Evolutionary conservation across 2,329 filamentous ascomycete genomes (phyloP).

Genomic region (Apiospora marii): DNA sequence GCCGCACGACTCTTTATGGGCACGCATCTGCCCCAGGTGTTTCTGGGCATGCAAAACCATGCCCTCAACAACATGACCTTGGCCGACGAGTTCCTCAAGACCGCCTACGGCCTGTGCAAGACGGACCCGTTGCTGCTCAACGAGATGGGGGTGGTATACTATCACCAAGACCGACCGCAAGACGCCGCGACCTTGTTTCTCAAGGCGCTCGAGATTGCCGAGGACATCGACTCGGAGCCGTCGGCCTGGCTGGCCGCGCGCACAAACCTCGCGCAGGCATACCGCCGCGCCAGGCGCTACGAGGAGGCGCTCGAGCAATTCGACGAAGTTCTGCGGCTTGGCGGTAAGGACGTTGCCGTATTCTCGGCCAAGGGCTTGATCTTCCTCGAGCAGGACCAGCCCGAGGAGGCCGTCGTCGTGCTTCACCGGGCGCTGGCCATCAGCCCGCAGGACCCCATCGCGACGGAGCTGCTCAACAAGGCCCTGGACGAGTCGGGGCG

Average conservation of each 20-base stretch:
- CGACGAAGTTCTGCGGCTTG: slow-evolving; percentile 84
- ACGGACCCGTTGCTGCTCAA: slow-evolving; percentile 91
- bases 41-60: slow-evolving; percentile 98
- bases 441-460: slow-evolving; percentile 80
- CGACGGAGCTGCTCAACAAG: slow-evolving; percentile 78
- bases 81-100: slow-evolving; percentile 92
- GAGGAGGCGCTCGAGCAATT: slow-evolving; percentile 81
- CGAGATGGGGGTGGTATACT: slow-evolving; percentile 95
- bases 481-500: slow-evolving; percentile 70
- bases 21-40: slow-evolving; percentile 93
- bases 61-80: slow-evolving; percentile 94
- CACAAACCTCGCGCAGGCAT: slow-evolving; percentile 89
- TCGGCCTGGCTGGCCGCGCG: slow-evolving; percentile 84
- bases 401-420: slow-evolving; percentile 80
- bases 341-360: slow-evolving; percentile 79
- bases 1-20: slow-evolving; percentile 95
- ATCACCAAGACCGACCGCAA: slow-evolving; percentile 82
- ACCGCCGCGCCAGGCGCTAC: slow-evolving; percentile 74
- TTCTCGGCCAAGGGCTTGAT: slow-evolving; percentile 87
- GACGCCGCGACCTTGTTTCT: slow-evolving; percentile 81
- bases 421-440: slow-evolving; percentile 87
- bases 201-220: slow-evolving; percentile 78
- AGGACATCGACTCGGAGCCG: slow-evolving; percentile 82
- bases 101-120: slow-evolving; percentile 82
- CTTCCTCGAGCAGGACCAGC: slow-evolving; percentile 76